Conservation (phyloP, 2,329 filamentous ascomycete genomes). For the Talaromyces sp. region DNA sequence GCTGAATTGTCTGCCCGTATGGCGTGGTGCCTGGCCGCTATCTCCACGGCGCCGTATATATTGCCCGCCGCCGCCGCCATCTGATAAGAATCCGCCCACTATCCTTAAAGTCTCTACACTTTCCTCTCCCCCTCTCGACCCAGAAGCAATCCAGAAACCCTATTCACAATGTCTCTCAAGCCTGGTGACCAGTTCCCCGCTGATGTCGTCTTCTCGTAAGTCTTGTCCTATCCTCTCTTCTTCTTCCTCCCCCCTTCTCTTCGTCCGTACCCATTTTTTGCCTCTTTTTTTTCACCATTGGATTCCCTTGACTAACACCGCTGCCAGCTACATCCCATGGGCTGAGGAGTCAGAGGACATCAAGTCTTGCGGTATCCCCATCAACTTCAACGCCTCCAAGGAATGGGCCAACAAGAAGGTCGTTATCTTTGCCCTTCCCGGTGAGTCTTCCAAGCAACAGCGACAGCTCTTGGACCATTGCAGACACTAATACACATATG, state of each 20-base stretch:
- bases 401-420: conserved; percentile 69
- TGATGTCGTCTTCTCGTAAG: conserved; percentile 70
- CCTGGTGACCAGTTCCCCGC: conserved; percentile 78
- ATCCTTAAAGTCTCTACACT: neutral
- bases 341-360: conserved; percentile 64
- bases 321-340: conserved; percentile 68
- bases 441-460: conserved; percentile 29
- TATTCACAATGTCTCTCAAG: conserved; percentile 60
- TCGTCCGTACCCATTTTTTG: neutral
- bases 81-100: neutral
- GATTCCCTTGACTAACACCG: neutral
- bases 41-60: neutral
- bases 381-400: conserved; percentile 74
- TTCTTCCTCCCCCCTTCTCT: neutral
- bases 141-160: neutral
- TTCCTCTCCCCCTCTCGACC: neutral
- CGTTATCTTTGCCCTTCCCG: conserved; percentile 66
- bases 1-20: neutral
- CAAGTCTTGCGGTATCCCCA: conserved; percentile 71
- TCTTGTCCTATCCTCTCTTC: conserved; percentile 13
- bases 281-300: neutral
- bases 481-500: neutral
- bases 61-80: neutral
- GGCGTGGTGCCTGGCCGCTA: neutral
- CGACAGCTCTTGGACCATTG: neutral